These are phyloP conservation scores for Ceratocystis cubensis DNA, from an alignment of 2,329 filamentous ascomycete genomes.

Conservation along the genomic window DNA sequence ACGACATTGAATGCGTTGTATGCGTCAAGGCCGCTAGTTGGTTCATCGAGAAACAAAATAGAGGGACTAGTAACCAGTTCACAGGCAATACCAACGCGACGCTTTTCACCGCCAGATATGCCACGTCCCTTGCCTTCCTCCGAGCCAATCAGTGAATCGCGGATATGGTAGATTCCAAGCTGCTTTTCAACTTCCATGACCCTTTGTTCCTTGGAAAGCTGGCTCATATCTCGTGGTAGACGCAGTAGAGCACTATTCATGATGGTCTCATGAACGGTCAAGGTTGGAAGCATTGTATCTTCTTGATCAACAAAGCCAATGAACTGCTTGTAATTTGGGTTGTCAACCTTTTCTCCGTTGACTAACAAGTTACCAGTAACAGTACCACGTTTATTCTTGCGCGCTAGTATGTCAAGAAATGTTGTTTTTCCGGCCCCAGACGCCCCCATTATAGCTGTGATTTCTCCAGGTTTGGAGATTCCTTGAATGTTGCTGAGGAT, in stretches of 20 bases:
- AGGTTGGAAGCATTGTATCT: conserved; percentile 86
- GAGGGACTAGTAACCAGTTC: conserved; percentile 95
- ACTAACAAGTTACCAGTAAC: conserved; percentile 75
- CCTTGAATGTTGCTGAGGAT: conserved; percentile 73
- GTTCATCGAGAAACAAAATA: conserved; percentile 93
- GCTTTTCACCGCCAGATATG: conserved; percentile 93
- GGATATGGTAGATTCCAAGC: conserved; percentile 86
- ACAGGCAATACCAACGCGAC: conserved; percentile 91
- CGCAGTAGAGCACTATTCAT: conserved; percentile 83
- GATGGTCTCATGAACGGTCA: conserved; percentile 97
- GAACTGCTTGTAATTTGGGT: conserved; percentile 77
- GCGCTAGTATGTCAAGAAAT: conserved; percentile 86
- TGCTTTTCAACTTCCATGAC: conserved; percentile 92
- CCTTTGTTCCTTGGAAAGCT: conserved; percentile 73
- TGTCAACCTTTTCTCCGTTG: conserved; percentile 79
- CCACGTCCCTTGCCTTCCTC: conserved; percentile 89
- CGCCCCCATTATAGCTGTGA: conserved; percentile 95
- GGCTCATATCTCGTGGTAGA: conserved; percentile 84
- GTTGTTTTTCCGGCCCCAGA: conserved; percentile 96
- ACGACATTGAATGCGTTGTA: conserved; percentile 98
- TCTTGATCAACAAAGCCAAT: conserved; percentile 98
- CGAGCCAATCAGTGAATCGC: conserved; percentile 87
- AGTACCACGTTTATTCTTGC: conserved; percentile 86
- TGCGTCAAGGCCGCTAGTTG: conserved; percentile 88
- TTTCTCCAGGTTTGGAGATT: conserved; percentile 83